Percentiles rank a stretch among this genome's conserved stretches.
Evolutionary conservation across 2,329 filamentous ascomycete genomes (phyloP).

Genomic region (Paradendryphiella salina): DNA sequence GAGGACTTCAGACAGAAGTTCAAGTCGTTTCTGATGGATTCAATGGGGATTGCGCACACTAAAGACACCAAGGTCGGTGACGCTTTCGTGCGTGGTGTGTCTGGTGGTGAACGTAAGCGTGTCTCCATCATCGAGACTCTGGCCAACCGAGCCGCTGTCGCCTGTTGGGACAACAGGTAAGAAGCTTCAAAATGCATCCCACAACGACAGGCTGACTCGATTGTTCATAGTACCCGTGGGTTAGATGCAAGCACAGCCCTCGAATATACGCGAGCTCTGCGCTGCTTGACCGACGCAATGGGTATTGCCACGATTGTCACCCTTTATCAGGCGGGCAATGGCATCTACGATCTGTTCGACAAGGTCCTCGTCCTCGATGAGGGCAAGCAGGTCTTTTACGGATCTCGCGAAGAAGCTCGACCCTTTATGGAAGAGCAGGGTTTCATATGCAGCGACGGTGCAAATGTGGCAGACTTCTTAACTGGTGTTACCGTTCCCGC

Average conservation of each 20-base stretch:
- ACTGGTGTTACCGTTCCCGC: conserved; percentile 65
- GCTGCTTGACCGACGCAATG: conserved; percentile 54
- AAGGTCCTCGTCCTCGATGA: conserved; percentile 75
- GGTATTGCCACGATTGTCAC: conserved; percentile 58
- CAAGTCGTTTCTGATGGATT: conserved; percentile 57
- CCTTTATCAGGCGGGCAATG: conserved; percentile 57
- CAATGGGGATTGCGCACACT: conserved; percentile 54
- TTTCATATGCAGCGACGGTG: conserved; percentile 64
- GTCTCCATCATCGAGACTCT: conserved; percentile 69
- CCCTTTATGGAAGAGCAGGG: conserved; percentile 69
- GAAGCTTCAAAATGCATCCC: too few relatives aligned
- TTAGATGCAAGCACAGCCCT: conserved; percentile 51
- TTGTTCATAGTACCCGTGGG: conserved; percentile 35
- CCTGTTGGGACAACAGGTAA: conserved; percentile 51
- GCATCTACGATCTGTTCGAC: conserved; percentile 67
- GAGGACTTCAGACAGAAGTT: conserved; percentile 53
- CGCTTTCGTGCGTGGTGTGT: conserved; percentile 67
- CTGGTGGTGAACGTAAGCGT: conserved; percentile 69
- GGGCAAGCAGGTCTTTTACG: conserved; percentile 76
- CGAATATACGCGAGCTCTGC: conserved; percentile 59
- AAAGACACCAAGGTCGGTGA: conserved; percentile 68
- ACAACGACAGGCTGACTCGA: too few relatives aligned
- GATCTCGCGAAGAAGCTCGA: conserved; percentile 61
- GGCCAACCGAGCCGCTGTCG: conserved; percentile 60
- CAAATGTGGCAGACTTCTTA: conserved; percentile 74